Evolutionary conservation across 768 basidiomycete species (phyloP), one percentile per base, ranked within the genome.

Genomic region (Leccinum truebloodii): DNA sequence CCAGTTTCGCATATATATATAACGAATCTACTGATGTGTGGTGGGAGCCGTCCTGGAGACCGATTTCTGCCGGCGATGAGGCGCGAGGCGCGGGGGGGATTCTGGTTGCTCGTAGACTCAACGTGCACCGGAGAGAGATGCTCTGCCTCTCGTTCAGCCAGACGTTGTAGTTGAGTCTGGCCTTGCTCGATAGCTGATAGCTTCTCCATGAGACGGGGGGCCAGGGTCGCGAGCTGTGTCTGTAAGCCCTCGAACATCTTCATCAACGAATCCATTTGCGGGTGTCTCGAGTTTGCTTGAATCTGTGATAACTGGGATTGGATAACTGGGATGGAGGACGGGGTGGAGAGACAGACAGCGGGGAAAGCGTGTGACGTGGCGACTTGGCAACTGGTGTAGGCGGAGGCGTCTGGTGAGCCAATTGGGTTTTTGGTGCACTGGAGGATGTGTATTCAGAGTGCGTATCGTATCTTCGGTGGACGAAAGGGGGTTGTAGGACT

Each of bases 161-260:
- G 69, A 57, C 50, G 59, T 65, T 60, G 68, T 44, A 59, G 57
- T 61, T 63, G 66, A n/a, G 50, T 34, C 49, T 67, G 71, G 57
- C 55, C 63, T n/a, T 61, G 70, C 64, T 67, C 71, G 50, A 78
- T 71, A 26, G 69, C 69, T 16, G 64, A 59, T 18, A 78, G 66
- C 57, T 73, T 77, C 32, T 70, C 71, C 26, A 75, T 58, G 39
- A 83, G 64, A 6, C 71, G 60, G 12, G 79, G 76, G 37, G 80
- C 68, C 37, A 79, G 71, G 8, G 67, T 67, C 13, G 72, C 73
- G 55, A 86, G 65, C 20, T 76, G 77, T 3, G 58, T 55, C 54
- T 76, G 73, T 44, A 84, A 69, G n/a, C 73, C 79, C 35, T 77
- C 78, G 41, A 83, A 64, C 57, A 75, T 75, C 35, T 65, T 70